Evolutionary conservation across 164 flowering plant genomes (phyloP), one percentile per base, ranked within the genome.

Genomic region (Pachysandra terminalis): DNA sequence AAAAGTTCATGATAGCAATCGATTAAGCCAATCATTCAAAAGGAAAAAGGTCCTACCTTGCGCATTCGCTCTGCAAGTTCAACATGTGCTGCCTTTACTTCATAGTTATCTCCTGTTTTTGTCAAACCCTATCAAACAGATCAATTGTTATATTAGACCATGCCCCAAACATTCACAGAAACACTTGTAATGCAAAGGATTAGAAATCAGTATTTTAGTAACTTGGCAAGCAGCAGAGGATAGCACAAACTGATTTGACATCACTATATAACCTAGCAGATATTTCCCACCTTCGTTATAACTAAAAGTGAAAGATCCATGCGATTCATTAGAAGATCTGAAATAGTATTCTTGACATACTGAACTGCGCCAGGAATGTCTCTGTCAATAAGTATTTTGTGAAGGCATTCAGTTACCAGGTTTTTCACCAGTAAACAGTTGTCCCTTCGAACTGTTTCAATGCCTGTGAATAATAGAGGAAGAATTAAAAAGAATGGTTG

Each of bases 21-120:
- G 66, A 32, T 25, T 24, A 68, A 15, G 28, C 0, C 10, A 19
- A 57, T 15, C 53, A 19, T 15, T 60, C 48, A 4, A 51, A 21
- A 19, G 52, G 27, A 27, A 56, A 64, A 25, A 16, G 17, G 2
- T 63, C 55, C 25, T 3, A 88, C 99, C 97, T 90, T 92, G 53
- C 98, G 94, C 99, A 95, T 95, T 67, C 99, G 87, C 72, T 95
- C 99, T 73, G 99, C 99, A 74, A 95, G 97, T 75, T 95, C 98
- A 71, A 92, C 98, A 74, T 95, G 99, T 66, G 99, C 99, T 64
- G 91, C 80, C 85, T 95, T 95, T 35, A 89, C 97, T 77, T 90
- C 97, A 83, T 95, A 95, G 75, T 90, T 91, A 65, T 95, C 98
- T 67, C 98, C 99, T 45, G 97, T 89, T 82, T 95, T 95, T 3